These are phyloP conservation scores for Patellifolia procumbens DNA, from an alignment of 179 eudicot genomes.

Conservation along the genomic window DNA sequence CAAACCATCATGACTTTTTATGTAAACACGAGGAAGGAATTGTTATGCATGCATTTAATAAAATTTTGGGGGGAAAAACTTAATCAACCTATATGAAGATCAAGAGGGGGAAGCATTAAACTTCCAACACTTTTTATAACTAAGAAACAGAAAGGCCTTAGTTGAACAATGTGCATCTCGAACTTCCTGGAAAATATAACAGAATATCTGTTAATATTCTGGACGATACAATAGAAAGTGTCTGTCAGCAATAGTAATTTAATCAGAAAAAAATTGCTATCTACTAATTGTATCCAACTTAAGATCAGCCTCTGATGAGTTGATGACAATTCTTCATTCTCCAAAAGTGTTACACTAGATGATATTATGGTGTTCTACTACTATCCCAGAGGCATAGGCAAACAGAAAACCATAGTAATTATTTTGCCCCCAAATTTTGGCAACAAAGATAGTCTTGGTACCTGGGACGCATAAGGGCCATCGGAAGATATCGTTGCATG, in stretches of 20 bases:
- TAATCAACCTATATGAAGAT: constrained; percentile 13
- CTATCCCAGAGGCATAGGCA: background rate
- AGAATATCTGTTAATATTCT: constrained; percentile 31
- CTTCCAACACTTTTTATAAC: constrained; percentile 34
- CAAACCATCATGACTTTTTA: constrained; percentile 3
- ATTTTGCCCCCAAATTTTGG: background rate
- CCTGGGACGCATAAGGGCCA: constrained; percentile 64
- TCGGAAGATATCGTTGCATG: constrained; percentile 69
- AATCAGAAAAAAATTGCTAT: background rate
- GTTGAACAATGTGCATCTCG: constrained; percentile 37
- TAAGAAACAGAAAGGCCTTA: constrained; percentile 37
- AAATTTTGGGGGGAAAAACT: background rate
- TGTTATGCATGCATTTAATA: constrained; percentile 1
- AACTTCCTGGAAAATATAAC: constrained; percentile 39
- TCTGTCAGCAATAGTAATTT: background rate
- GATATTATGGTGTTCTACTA: background rate
- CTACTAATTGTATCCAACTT: background rate
- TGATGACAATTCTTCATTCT: background rate
- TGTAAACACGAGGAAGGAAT: background rate
- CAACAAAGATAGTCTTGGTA: constrained; percentile 25
- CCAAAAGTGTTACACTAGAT: background rate
- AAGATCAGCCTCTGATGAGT: background rate
- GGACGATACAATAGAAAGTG: constrained; percentile 1
- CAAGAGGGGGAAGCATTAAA: constrained; percentile 23
- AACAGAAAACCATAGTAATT: background rate